Percentiles rank a stretch among this genome's conserved stretches.
These are phyloP conservation scores for Euphrasia arctica DNA, from an alignment of 305 asterid genomes.

Conservation along the genomic window DNA sequence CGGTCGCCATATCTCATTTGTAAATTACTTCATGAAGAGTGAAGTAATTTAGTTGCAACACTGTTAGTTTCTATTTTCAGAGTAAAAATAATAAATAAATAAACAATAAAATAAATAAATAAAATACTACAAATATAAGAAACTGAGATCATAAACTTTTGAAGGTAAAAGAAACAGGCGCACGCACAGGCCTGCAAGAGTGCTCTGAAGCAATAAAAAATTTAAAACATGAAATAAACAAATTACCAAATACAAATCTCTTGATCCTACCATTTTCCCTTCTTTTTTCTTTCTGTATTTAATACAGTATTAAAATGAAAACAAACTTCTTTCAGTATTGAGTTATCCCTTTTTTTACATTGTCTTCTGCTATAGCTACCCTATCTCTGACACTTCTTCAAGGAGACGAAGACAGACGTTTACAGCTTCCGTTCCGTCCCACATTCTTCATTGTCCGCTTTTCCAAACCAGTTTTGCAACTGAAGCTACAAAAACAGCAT, in stretches of 20 bases:
- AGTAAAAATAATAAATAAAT: no score
- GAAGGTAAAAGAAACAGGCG: no score
- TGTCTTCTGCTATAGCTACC: slow-evolving; percentile 48
- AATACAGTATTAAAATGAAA: slow-evolving; percentile 25
- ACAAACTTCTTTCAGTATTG: slow-evolving; percentile 32
- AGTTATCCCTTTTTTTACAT: slow-evolving; percentile 59
- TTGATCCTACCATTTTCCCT: slow-evolving; percentile 33
- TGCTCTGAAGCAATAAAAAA: slow-evolving; percentile 30
- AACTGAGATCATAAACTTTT: no score
- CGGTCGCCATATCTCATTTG: no score
- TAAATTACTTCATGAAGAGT: no score
- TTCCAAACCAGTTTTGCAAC: slow-evolving; percentile 16
- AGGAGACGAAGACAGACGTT: slow-evolving; percentile 17
- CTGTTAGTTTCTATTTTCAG: no score
- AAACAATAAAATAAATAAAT: no score
- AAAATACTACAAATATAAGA: no score
- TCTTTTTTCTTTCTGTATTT: slow-evolving; percentile 27
- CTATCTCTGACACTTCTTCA: slow-evolving; percentile 33
- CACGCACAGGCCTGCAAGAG: not conserved
- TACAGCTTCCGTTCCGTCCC: slow-evolving; percentile 23
- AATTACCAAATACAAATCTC: slow-evolving; percentile 40
- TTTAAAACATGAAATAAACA: slow-evolving; percentile 26
- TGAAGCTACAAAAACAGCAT: slow-evolving; percentile 12
- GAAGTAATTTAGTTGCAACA: no score
- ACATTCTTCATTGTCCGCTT: slow-evolving; percentile 24